Base-by-base conservation (phyloP, 164 flowering plant genomes). In the Stephania japonica region DNA sequence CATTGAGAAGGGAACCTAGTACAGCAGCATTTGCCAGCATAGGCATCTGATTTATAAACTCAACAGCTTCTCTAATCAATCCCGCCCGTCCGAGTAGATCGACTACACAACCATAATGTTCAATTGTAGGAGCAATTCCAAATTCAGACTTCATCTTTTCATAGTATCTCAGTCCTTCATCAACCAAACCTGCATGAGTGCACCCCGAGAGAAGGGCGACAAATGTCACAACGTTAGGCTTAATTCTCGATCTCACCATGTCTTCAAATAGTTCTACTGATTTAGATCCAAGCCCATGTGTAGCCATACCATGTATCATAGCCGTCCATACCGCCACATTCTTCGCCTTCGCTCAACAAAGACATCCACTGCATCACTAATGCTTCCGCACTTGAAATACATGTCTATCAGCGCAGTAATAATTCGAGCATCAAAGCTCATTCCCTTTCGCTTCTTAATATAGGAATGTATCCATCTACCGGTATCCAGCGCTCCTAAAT, bases 381-480 rank as follows among this genome's bases (percentile, higher is more conserved):
- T 42, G 68, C 80, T 78, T 23, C 86, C 84, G 64, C 86, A 83
- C 72, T 81, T 81, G 70, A 77, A 79, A 59, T 79, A 83, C 84
- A 83, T 79, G 67, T 79, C 86, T 32, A 81, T 81, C 56, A 81
- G 64, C 19, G 82, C 82, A 5, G 86, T 79, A n/a, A 61, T 71
- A 24, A 79, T 77, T 59, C 70, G 73, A 47, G 69, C 64, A 65
- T 83, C 84, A 26, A 76, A 75, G 41, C 27, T 65, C 18, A 25
- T 11, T 49, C 75, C 73, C 27, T 77, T 78, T 53, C 61, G 72
- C 61, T 72, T 67, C 0, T 68, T 14, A 27, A 70, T 43, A 68
- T 69, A 75, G 6, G 78, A 78, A 72, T 81, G 79, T 59, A 81
- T 59, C 84, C 82, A 83, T 72, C 80, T 78, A 68, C 84, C 84